Percentiles rank a stretch among this genome's conserved stretches.
phyloP scores from a whole-genome alignment of 2,329 filamentous ascomycete genomes.

The Colletotrichum tropicicola region DNA sequence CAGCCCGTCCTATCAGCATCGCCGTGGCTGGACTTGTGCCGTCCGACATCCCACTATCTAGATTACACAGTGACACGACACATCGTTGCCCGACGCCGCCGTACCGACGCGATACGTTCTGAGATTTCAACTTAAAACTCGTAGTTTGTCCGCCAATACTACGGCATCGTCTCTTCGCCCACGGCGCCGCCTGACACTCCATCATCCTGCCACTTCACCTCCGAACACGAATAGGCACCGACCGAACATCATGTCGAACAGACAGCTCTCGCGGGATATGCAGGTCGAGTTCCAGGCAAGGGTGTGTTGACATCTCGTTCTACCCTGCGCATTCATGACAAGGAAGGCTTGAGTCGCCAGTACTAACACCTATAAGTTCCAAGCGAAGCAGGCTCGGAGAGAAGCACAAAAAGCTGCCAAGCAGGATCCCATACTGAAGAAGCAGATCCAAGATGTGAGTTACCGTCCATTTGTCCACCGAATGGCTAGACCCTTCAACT shows the following conservation, averaged over 20 bases:
- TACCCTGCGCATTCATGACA: background rate
- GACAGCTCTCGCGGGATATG: conserved; percentile 68
- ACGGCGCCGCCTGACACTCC: background rate
- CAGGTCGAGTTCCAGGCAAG: conserved; percentile 71
- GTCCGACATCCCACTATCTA: too few relatives aligned
- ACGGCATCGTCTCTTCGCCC: background rate
- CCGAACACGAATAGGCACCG: background rate
- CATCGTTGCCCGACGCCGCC: too few relatives aligned
- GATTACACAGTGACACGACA: too few relatives aligned
- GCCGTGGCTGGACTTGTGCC: too few relatives aligned
- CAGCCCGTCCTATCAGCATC: too few relatives aligned
- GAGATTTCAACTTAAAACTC: too few relatives aligned
- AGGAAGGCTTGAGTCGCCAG: background rate
- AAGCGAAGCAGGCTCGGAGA: conserved; percentile 69
- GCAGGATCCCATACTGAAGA: conserved; percentile 68
- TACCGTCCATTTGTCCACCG: background rate
- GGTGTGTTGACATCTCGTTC: conserved; percentile 41
- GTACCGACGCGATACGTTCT: too few relatives aligned
- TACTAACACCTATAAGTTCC: conserved; percentile 52
- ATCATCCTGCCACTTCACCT: background rate
- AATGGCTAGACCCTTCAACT: background rate
- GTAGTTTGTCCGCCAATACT: background rate
- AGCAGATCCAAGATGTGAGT: conserved; percentile 66
- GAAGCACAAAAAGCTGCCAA: conserved; percentile 69
- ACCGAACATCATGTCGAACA: conserved; percentile 60